A percentile compares a stretch with the other conserved stretches of the same genome.
phyloP scores from a whole-genome alignment of 306 rosid genomes.

The Nissolia schottii region DNA sequence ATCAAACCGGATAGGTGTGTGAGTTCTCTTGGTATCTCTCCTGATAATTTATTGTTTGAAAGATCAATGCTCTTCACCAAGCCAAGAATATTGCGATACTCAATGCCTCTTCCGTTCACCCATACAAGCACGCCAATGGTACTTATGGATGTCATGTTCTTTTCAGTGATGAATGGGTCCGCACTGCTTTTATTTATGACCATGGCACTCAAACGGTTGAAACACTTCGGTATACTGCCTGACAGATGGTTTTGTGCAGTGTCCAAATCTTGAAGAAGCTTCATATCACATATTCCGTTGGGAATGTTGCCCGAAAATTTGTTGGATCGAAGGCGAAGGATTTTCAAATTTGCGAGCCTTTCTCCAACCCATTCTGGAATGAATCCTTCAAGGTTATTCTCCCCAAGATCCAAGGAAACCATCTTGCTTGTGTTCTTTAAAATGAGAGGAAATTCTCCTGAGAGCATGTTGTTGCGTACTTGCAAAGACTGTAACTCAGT shows the following conservation, averaged over 20 bases:
- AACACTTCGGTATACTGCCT: conserved; percentile 14
- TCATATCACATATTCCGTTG: conserved; percentile 1
- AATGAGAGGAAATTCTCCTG: too few relatives aligned
- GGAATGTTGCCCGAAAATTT: conserved; percentile 21
- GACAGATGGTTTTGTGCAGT: conserved; percentile 5
- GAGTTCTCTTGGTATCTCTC: too few relatives aligned
- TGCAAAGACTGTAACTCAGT: background rate
- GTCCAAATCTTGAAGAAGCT: conserved; percentile 19
- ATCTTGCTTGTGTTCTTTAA: too few relatives aligned
- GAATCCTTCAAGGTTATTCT: too few relatives aligned
- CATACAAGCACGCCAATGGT: background rate
- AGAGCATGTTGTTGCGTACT: background rate
- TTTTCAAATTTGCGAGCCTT: too few relatives aligned
- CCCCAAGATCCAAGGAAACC: too few relatives aligned
- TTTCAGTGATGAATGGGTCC: background rate
- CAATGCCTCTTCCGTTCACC: conserved; percentile 16
- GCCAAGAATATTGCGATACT: background rate
- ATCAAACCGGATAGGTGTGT: too few relatives aligned
- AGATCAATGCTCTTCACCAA: too few relatives aligned
- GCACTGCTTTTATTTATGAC: background rate
- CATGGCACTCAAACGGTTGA: conserved; percentile 20
- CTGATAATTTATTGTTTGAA: too few relatives aligned
- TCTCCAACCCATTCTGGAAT: too few relatives aligned
- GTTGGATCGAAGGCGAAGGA: too few relatives aligned
- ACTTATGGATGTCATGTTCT: background rate